phyloP scores from a whole-genome alignment of 2,329 filamentous ascomycete genomes.

The Fusarium chaquense region DNA sequence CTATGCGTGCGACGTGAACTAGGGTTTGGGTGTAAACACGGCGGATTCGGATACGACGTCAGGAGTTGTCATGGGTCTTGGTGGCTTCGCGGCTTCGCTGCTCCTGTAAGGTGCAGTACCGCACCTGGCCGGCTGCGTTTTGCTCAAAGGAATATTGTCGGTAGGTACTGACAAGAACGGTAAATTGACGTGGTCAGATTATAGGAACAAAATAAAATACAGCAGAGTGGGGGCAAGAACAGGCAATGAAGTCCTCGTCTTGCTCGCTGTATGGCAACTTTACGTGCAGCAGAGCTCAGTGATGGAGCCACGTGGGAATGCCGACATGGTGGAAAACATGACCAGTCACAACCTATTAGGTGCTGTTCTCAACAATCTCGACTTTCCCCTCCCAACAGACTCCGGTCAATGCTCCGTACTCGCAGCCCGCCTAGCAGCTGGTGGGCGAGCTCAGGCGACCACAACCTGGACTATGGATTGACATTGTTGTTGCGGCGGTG shows the following conservation, averaged over 20 bases:
- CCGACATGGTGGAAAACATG: slow-evolving; percentile 38
- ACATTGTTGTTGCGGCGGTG: slow-evolving; percentile 19
- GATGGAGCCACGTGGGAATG: slow-evolving; percentile 47
- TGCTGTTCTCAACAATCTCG: not conserved
- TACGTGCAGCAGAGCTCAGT: slow-evolving; percentile 38
- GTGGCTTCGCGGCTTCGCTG: not conserved
- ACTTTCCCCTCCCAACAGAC: not conserved
- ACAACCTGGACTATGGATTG: not conserved
- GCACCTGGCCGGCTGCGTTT: not conserved
- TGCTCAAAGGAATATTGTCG: not conserved
- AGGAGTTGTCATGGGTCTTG: slow-evolving; percentile 3
- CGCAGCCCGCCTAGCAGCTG: not conserved
- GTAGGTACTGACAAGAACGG: not conserved
- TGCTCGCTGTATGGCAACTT: slow-evolving; percentile 30
- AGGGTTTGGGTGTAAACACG: not conserved
- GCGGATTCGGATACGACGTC: not conserved
- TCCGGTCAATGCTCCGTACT: slow-evolving; percentile 2
- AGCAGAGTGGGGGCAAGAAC: not conserved
- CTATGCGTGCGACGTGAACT: not conserved
- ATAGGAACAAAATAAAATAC: slow-evolving; percentile 2
- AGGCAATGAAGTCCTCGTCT: slow-evolving; percentile 9
- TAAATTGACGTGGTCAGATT: slow-evolving; percentile 16
- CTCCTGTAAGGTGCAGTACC: not conserved
- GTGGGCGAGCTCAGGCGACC: slow-evolving; percentile 30
- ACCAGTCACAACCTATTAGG: slow-evolving; percentile 37